phyloP scores from a whole-genome alignment of 1,284 basidiomycete species.

The Tranzscheliella williamsii region DNA sequence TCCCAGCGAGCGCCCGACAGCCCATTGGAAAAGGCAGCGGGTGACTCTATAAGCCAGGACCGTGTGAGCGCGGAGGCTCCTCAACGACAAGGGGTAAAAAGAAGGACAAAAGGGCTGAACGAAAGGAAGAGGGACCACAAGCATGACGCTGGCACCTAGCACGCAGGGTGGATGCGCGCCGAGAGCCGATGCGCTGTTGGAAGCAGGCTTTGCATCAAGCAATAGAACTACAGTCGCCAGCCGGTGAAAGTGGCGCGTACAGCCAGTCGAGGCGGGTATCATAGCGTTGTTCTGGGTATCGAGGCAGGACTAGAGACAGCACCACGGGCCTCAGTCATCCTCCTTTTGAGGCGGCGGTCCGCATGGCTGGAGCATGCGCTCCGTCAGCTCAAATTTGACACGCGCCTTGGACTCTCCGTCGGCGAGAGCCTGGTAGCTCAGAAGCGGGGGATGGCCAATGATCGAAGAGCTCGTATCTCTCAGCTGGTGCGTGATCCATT shows the following conservation, averaged over 20 bases:
- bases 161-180: no score
- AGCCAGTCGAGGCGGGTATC: no score
- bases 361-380: slow-evolving; percentile 96
- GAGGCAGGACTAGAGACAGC: no score
- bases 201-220: no score
- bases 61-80: no score
- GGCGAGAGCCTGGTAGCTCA: slow-evolving; percentile 85
- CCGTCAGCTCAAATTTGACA: slow-evolving; percentile 75
- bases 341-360: slow-evolving; percentile 92
- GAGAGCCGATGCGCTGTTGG: no score
- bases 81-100: slow-evolving; percentile 5
- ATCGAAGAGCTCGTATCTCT: slow-evolving; percentile 90
- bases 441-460: slow-evolving; percentile 82
- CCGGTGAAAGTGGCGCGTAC: no score
- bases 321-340: slow-evolving; percentile 69
- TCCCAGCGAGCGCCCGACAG: slow-evolving; percentile 46
- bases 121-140: not conserved
- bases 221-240: no score
- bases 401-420: slow-evolving; percentile 88
- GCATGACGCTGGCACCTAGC: no score
- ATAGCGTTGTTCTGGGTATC: no score
- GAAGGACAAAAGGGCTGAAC: not conserved
- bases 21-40: slow-evolving; percentile 43
- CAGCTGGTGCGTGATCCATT: slow-evolving; percentile 97
- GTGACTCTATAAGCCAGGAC: slow-evolving; percentile 51